A percentile compares a stretch with the other conserved stretches of the same genome.
Evolutionary conservation across 164 flowering plant species (phyloP).

Genomic region (Piper betle): DNA sequence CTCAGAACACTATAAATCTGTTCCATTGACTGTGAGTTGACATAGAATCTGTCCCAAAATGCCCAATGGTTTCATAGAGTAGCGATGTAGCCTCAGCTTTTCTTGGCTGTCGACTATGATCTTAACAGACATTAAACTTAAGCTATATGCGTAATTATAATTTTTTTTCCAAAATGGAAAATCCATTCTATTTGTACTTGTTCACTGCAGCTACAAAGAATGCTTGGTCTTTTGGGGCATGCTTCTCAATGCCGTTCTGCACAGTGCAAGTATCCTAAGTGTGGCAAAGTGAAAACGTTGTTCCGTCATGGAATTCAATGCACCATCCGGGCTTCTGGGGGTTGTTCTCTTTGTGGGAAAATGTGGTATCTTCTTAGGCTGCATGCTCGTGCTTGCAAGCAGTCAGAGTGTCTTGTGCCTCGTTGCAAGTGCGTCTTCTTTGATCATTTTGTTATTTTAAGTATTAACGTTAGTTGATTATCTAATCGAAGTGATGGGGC

Average conservation of each 20-base stretch:
- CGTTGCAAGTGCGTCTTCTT: slow-evolving; percentile 71
- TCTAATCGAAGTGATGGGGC: background rate
- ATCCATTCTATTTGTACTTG: background rate
- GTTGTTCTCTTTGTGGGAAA: slow-evolving; percentile 85
- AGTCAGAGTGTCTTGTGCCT: slow-evolving; percentile 83
- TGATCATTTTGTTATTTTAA: background rate
- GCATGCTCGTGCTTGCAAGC: slow-evolving; percentile 98
- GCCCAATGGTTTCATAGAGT: too few species aligned
- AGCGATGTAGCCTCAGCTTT: too few species aligned
- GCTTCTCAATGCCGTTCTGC: slow-evolving; percentile 89
- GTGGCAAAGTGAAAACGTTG: slow-evolving; percentile 92
- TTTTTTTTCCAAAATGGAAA: background rate
- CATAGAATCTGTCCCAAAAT: too few species aligned
- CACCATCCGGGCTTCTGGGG: slow-evolving; percentile 78
- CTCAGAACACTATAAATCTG: too few species aligned
- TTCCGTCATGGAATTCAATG: slow-evolving; percentile 93
- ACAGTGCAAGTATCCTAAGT: slow-evolving; percentile 77
- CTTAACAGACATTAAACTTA: too few species aligned
- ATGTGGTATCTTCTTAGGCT: slow-evolving; percentile 99
- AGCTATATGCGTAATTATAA: too few species aligned
- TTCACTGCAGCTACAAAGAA: slow-evolving; percentile 66
- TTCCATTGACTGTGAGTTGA: too few species aligned
- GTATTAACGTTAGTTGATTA: background rate
- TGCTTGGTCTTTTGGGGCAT: slow-evolving; percentile 98
- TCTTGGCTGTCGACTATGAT: too few species aligned